A percentile compares a stretch with the other conserved stretches of the same genome.
phyloP scores from a whole-genome alignment of 1,284 basidiomycete species.

The Sporisorium exsertum region DNA sequence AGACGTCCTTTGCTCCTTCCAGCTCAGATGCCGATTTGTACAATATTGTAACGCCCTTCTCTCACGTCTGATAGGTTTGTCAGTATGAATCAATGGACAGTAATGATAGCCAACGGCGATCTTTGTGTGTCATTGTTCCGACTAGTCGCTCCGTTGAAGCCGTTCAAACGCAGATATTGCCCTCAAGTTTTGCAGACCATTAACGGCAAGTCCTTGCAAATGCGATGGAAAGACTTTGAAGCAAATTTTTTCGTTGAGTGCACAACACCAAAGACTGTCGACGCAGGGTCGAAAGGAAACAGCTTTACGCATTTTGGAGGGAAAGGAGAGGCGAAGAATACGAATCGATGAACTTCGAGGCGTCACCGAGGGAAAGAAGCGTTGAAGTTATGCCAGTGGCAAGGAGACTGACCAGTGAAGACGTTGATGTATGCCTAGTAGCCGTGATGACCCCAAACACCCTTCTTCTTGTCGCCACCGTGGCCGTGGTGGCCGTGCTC shows the following conservation, averaged over 20 bases:
- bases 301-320: neutral
- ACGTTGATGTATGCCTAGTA: constrained; percentile 1
- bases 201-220: neutral
- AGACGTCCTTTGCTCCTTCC: neutral
- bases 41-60: constrained; percentile 6
- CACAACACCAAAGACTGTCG: neutral
- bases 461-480: constrained; percentile 17
- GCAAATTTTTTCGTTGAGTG: neutral
- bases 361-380: neutral
- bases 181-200: neutral
- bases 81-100: constrained; percentile 22
- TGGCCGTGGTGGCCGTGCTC: neutral
- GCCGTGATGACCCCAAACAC: constrained; percentile 20
- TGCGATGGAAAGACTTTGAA: neutral
- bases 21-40: neutral
- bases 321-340: neutral
- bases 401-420: neutral
- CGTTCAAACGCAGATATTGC: neutral
- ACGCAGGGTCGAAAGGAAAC: neutral
- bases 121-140: neutral
- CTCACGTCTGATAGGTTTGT: neutral
- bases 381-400: neutral
- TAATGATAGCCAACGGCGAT: constrained; percentile 1
- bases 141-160: neutral
- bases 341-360: neutral